phyloP scores from a whole-genome alignment of 2,329 filamentous ascomycete species.

The Nothomitra cinnamomea region DNA sequence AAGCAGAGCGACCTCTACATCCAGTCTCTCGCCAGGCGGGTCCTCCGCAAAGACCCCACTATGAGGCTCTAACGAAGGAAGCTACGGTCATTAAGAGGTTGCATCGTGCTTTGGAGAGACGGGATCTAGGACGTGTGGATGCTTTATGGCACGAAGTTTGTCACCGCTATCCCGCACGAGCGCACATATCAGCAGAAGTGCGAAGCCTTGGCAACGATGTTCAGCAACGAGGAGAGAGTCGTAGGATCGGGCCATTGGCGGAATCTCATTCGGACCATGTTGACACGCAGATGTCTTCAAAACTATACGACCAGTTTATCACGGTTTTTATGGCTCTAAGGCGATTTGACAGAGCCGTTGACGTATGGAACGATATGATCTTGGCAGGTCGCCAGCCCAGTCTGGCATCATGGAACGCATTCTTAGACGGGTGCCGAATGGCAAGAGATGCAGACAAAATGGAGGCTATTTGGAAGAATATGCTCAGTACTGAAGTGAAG shows the following conservation, averaged over 20 bases:
- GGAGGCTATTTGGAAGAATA: conserved; percentile 48
- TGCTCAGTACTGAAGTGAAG: conserved; percentile 37
- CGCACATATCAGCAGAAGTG: neutral
- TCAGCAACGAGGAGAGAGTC: neutral
- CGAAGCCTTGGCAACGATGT: neutral
- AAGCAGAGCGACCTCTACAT: too few species aligned
- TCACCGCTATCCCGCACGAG: neutral
- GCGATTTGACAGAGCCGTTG: conserved; percentile 27
- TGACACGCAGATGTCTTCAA: neutral
- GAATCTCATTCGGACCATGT: neutral
- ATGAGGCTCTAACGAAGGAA: too few species aligned
- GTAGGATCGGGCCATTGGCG: neutral
- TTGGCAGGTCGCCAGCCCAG: conserved; percentile 38
- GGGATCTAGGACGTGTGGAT: neutral
- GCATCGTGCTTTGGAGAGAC: neutral
- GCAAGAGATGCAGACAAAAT: conserved; percentile 42
- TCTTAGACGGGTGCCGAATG: conserved; percentile 53
- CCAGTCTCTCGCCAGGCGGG: too few species aligned
- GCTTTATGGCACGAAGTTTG: neutral
- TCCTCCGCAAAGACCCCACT: too few species aligned
- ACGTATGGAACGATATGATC: conserved; percentile 40
- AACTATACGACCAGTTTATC: conserved; percentile 28
- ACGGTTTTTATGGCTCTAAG: conserved; percentile 28
- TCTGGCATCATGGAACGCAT: conserved; percentile 50
- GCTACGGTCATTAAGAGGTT: neutral